Conservation (phyloP, 805 yeast genomes). For the Zygosaccharomyces bisporus region DNA sequence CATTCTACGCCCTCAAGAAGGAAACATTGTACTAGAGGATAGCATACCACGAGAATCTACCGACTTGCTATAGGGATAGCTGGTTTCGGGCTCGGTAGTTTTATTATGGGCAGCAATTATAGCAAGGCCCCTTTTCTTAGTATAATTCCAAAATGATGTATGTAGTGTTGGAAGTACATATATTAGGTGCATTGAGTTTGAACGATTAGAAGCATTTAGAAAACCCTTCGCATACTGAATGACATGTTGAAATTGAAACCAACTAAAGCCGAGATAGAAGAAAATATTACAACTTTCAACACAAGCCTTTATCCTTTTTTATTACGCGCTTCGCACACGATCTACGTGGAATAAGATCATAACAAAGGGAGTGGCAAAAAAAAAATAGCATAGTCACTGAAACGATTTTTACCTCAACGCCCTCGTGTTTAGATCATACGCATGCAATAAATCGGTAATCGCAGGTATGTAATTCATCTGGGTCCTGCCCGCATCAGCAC, state of each 20-base stretch:
- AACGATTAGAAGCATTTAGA: not conserved
- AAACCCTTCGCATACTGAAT: not conserved
- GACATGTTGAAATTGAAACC: not conserved
- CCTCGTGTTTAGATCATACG: conserved; percentile 2
- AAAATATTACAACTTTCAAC: not conserved
- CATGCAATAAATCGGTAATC: conserved; percentile 1
- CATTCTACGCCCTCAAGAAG: not conserved
- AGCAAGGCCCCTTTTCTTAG: not conserved
- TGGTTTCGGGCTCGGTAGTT: not conserved
- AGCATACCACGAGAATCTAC: not conserved
- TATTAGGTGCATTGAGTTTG: conserved; percentile 6
- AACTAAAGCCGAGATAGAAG: conserved; percentile 7
- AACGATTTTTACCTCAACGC: not conserved
- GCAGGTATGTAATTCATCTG: not conserved
- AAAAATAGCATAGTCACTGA: not conserved
- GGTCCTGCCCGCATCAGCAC: conserved; percentile 13
- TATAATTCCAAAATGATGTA: conserved; percentile 4
- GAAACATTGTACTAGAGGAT: not conserved
- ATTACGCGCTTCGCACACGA: conserved; percentile 22
- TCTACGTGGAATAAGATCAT: conserved; percentile 14
- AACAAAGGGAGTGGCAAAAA: conserved; percentile 3
- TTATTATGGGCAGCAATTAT: not conserved
- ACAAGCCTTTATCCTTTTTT: conserved; percentile 3
- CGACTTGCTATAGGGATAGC: not conserved
- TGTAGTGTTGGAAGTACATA: conserved; percentile 7